These are phyloP conservation scores for Populus hybrid DNA, from an alignment of 441 rosid genomes.

Conservation along the genomic window DNA sequence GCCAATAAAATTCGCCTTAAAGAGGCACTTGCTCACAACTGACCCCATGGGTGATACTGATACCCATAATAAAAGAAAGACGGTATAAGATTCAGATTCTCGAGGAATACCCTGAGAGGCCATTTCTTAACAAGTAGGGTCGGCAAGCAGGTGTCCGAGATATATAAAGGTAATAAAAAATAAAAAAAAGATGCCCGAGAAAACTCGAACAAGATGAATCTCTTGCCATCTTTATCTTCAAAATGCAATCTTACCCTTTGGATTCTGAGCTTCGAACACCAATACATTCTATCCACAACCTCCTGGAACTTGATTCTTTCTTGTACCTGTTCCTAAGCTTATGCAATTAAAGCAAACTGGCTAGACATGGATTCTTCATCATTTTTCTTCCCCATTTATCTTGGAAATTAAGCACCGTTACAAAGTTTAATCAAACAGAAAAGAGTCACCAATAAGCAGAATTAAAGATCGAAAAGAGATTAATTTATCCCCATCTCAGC, in stretches of 20 bases:
- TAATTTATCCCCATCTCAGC: neutral
- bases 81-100: no score
- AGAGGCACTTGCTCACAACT: no score
- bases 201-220: neutral
- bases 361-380: neutral
- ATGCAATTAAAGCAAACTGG: no score
- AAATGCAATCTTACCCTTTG: neutral
- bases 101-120: no score
- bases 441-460: neutral
- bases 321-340: no score
- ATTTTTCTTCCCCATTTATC: neutral
- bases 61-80: no score
- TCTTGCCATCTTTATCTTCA: neutral
- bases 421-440: neutral
- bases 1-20: no score
- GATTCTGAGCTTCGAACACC: neutral
- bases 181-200: no score
- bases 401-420: neutral
- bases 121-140: slow-evolving; percentile 2
- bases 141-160: neutral
- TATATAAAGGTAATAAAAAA: neutral
- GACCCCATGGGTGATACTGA: no score
- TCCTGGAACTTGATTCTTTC: neutral
- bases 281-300: neutral
- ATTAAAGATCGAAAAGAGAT: neutral